A percentile compares a stretch with the other conserved stretches of the same genome.
Evolutionary conservation across 2,329 filamentous ascomycete species (phyloP).

Genomic region (Fusarium sp.): DNA sequence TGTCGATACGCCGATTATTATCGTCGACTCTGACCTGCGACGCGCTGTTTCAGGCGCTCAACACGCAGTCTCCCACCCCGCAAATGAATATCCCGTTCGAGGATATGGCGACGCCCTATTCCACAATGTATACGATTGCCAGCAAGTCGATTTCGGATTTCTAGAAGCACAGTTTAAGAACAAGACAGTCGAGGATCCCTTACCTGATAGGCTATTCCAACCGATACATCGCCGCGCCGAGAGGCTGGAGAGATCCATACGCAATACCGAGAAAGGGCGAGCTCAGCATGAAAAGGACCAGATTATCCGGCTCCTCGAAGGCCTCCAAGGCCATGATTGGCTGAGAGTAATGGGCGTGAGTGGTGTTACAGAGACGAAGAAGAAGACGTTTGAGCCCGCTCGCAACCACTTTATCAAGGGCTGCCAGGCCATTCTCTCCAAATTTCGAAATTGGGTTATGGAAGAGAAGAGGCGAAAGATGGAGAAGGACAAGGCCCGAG

Average conservation of each 20-base stretch:
- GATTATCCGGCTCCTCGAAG: conserved; percentile 76
- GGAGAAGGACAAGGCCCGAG: conserved; percentile 72
- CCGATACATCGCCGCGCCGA: conserved; percentile 68
- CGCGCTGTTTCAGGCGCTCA: conserved; percentile 42
- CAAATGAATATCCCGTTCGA: conserved; percentile 56
- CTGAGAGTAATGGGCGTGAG: conserved; percentile 90
- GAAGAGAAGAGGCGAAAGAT: conserved; percentile 87
- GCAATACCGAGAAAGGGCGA: conserved; percentile 71
- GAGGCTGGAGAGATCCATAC: conserved; percentile 69
- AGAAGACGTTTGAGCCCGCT: conserved; percentile 87
- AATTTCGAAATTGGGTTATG: conserved; percentile 87
- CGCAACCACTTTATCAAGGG: conserved; percentile 86
- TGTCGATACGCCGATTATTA: conserved; percentile 76
- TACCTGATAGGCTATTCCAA: conserved; percentile 66
- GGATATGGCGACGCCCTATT: conserved; percentile 68
- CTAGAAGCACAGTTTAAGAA: conserved; percentile 59
- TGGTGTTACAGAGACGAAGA: conserved; percentile 84
- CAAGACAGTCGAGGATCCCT: conserved; percentile 61
- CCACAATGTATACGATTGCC: conserved; percentile 65
- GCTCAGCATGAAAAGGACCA: conserved; percentile 75
- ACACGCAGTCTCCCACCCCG: conserved; percentile 46
- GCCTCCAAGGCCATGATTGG: conserved; percentile 92
- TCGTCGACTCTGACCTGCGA: conserved; percentile 67
- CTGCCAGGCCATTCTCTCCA: conserved; percentile 83
- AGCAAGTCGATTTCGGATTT: conserved; percentile 67